phyloP scores from a whole-genome alignment of 2,329 filamentous ascomycete species.

The Nigrospora sphaerica region DNA sequence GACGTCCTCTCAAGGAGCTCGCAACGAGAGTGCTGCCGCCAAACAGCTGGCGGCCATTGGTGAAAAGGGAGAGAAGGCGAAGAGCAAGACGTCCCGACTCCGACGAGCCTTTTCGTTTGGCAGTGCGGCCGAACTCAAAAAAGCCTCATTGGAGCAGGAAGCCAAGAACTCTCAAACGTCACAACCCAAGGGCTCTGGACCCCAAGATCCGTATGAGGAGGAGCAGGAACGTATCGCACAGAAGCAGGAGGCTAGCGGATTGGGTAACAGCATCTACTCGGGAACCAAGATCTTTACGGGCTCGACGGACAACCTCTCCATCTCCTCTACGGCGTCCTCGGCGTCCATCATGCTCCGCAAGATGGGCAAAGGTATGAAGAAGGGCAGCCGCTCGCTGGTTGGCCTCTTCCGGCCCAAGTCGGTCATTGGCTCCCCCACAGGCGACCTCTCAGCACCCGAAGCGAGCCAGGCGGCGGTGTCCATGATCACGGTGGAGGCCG shows the following conservation, averaged over 20 bases:
- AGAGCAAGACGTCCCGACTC: slow-evolving; percentile 79
- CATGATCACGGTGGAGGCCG: slow-evolving; percentile 92
- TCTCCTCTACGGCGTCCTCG: slow-evolving; percentile 83
- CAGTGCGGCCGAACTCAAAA: slow-evolving; percentile 83
- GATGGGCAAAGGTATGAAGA: slow-evolving; percentile 99
- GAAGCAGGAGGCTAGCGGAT: slow-evolving; percentile 84
- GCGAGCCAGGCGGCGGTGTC: slow-evolving; percentile 79
- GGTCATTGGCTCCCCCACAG: slow-evolving; percentile 67
- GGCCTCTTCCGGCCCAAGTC: slow-evolving; percentile 95
- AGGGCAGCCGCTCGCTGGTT: slow-evolving; percentile 81
- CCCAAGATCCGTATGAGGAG: slow-evolving; percentile 65
- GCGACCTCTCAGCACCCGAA: slow-evolving; percentile 59
- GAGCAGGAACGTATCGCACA: slow-evolving; percentile 89
- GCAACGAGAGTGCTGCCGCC: slow-evolving; percentile 61
- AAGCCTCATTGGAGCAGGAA: slow-evolving; percentile 32
- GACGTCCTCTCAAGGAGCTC: slow-evolving; percentile 19
- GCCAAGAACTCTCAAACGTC: slow-evolving; percentile 49
- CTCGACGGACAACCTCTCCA: slow-evolving; percentile 91
- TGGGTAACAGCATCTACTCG: slow-evolving; percentile 90
- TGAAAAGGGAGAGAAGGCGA: slow-evolving; percentile 69
- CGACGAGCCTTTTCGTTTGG: slow-evolving; percentile 94
- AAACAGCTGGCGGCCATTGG: slow-evolving; percentile 83
- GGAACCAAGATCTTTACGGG: slow-evolving; percentile 78
- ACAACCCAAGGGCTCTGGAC: slow-evolving; percentile 53
- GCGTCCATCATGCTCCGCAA: slow-evolving; percentile 93